Base-by-base conservation (phyloP, 352 stramenopile species). In the Pythium monospermum region DNA sequence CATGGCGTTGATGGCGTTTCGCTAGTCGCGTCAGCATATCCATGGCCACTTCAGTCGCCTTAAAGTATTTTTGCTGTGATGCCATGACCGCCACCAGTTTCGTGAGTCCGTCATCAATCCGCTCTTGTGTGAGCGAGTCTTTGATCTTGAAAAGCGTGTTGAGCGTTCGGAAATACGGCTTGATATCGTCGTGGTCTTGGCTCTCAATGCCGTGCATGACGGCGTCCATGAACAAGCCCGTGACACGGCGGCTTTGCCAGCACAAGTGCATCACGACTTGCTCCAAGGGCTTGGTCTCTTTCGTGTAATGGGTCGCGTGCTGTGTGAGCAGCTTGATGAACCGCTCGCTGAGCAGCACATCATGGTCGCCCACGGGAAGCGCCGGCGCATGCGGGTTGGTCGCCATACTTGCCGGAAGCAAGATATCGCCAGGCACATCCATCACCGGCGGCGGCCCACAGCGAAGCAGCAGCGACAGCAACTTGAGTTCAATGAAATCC, bases 91-190 rank as follows among this genome's bases (percentile, higher is more conserved):
- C 81, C 30, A 94, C 30, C 1, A 95, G 41, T 46, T 81, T 77
- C 1, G 76, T 87, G 50, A 95, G 82, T 1, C 66, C 71, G 28
- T 91, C 81, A 2, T 51, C 69, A 15, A 95, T 43, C 13, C 85
- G 81, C 46, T 87, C 74, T 2, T 26, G 41, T 11, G 75, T 61
- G 7, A 93, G 61, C 11, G 73, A 85, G 59, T 94, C 83, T 13
- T 77, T 73, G 25, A 92, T 69, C 53, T 90, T 91, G 18, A 93
- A 57, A 11, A 95, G 48, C 45, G 81, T 73, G 31, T 86, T 89
- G 6, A 95, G 50, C n/a, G 81, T 88, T 12, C 85, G 85, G 51
- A 95, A 94, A 38, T 87, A 94, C n/a, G 83, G 64, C 40, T 95
- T 95, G 40, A 95, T 69, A 36, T 93, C 82, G 26, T 94, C 77